These are phyloP conservation scores for Cladorrhinum samala DNA, from an alignment of 495 filamentous ascomycete genomes.

Conservation along the genomic window DNA sequence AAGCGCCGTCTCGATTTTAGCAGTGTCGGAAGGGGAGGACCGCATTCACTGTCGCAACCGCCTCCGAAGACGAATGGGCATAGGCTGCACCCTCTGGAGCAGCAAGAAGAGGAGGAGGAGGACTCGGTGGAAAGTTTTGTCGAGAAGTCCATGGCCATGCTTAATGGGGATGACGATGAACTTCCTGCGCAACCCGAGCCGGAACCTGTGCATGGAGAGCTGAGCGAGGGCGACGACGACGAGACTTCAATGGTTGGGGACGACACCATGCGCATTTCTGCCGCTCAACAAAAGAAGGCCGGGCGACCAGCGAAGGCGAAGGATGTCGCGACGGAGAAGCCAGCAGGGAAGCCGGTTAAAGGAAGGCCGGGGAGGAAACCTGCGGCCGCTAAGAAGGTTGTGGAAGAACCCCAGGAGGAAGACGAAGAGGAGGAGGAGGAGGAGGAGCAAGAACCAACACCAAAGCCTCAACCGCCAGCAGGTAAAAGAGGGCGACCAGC, in stretches of 20 bases:
- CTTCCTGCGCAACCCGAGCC: conserved; percentile 9
- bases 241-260: conserved; percentile 12
- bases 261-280: conserved; percentile 4
- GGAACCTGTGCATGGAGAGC: conserved; percentile 18
- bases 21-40: conserved; percentile 12
- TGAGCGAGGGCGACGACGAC: conserved; percentile 21
- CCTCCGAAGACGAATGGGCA: conserved; percentile 7
- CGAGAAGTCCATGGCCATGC: conserved; percentile 34
- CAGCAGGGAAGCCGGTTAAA: neutral
- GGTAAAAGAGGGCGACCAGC: conserved; percentile 11
- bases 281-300: conserved; percentile 17
- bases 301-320: conserved; percentile 20
- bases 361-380: conserved; percentile 10
- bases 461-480: conserved; percentile 4
- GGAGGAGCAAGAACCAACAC: conserved; percentile 12
- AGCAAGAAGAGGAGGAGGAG: conserved; percentile 21
- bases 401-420: neutral
- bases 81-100: conserved; percentile 8
- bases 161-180: conserved; percentile 24
- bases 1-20: conserved; percentile 40
- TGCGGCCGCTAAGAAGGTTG: neutral
- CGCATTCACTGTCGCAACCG: conserved; percentile 23
- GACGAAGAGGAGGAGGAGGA: conserved; percentile 8
- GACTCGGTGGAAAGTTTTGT: conserved; percentile 20
- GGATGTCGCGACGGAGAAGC: neutral